Percentiles rank a stretch among this genome's conserved stretches.
Conservation (phyloP, 1,284 basidiomycete genomes). For the Jaminaea rosea region DNA sequence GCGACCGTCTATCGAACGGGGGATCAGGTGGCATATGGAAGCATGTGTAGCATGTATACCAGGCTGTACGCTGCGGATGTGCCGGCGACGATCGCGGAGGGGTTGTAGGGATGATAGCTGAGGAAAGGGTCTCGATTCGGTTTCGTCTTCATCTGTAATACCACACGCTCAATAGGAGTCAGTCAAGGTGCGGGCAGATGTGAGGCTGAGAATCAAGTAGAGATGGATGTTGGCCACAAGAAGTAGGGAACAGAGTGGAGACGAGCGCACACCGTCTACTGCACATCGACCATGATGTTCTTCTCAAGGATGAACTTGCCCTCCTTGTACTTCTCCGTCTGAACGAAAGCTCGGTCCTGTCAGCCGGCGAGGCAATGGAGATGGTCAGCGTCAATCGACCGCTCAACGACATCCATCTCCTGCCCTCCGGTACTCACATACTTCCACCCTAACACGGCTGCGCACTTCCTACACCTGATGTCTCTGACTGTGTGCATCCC, state of each 20-base stretch:
- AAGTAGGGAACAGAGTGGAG: too few relatives aligned
- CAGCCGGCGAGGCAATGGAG: not conserved
- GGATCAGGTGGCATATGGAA: slow-evolving; percentile 2
- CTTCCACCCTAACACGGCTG: slow-evolving; percentile 84
- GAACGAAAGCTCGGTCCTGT: slow-evolving; percentile 82
- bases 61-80: not conserved
- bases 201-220: too few relatives aligned
- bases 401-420: too few relatives aligned
- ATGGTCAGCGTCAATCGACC: not conserved
- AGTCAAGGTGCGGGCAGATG: too few relatives aligned
- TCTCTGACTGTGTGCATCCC: slow-evolving; percentile 92
- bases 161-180: too few relatives aligned
- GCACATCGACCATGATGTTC: slow-evolving; percentile 30
- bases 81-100: not conserved
- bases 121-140: too few relatives aligned
- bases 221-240: too few relatives aligned
- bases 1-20: slow-evolving; percentile 12
- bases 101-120: too few relatives aligned
- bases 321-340: slow-evolving; percentile 92
- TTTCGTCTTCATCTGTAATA: too few relatives aligned
- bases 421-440: slow-evolving; percentile 60
- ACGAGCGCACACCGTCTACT: slow-evolving; percentile 7
- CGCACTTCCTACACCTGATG: slow-evolving; percentile 83
- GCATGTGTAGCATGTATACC: slow-evolving; percentile 7
- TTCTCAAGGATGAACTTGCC: slow-evolving; percentile 95